Percentiles rank a stretch among this genome's conserved stretches.
Conservation (phyloP, 805 yeast genomes). For the Suhomyces faveliae region DNA sequence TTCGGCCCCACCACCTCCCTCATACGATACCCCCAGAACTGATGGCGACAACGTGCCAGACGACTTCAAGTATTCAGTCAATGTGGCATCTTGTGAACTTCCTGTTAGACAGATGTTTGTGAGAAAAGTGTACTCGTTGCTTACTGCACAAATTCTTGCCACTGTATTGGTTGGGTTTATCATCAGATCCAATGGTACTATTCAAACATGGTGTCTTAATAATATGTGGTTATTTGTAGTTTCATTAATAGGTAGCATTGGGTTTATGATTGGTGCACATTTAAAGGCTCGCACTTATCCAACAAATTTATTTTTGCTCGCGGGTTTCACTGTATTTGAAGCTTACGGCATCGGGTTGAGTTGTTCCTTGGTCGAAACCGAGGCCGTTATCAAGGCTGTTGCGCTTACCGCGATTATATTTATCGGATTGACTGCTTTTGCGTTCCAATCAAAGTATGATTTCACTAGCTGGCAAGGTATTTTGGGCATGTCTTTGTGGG, state of each 20-base stretch:
- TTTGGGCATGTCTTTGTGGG: conserved; percentile 56
- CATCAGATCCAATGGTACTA: conserved; percentile 43
- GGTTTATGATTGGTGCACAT: conserved; percentile 61
- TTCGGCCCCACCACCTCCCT: conserved; percentile 16
- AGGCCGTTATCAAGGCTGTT: conserved; percentile 67
- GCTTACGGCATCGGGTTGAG: conserved; percentile 69
- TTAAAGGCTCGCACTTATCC: conserved; percentile 69
- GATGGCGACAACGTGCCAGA: conserved; percentile 51
- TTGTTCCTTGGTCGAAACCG: conserved; percentile 61
- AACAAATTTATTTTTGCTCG: conserved; percentile 56
- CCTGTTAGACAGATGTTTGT: conserved; percentile 73
- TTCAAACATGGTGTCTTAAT: conserved; percentile 53
- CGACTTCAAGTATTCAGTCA: conserved; percentile 79
- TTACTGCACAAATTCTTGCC: conserved; percentile 59
- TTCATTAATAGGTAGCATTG: conserved; percentile 58
- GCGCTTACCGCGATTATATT: conserved; percentile 67
- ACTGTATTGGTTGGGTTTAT: conserved; percentile 60
- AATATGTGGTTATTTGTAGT: conserved; percentile 61
- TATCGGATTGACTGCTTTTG: conserved; percentile 72
- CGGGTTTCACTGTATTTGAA: conserved; percentile 71
- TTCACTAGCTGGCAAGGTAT: conserved; percentile 66
- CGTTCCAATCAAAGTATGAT: conserved; percentile 76
- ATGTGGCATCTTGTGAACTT: conserved; percentile 74
- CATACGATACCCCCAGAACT: conserved; percentile 22
- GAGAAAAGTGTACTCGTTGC: conserved; percentile 74